A percentile compares a stretch with the other conserved stretches of the same genome.
These are phyloP conservation scores for Didymella pinodella DNA, from an alignment of 2,329 filamentous ascomycete genomes.

Conservation along the genomic window DNA sequence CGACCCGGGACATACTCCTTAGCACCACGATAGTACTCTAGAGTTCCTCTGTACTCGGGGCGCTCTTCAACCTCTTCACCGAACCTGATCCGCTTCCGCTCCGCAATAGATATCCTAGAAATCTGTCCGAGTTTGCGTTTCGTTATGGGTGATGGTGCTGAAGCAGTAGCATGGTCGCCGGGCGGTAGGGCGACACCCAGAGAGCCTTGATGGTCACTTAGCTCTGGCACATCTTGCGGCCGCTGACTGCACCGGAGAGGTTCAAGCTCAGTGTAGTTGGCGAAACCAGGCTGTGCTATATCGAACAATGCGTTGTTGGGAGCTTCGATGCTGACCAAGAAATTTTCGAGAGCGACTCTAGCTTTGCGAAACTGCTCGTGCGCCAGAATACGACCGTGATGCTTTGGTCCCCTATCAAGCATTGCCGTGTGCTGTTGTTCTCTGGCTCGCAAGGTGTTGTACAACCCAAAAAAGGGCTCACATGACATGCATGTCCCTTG, in stretches of 20 bases:
- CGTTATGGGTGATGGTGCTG: not conserved
- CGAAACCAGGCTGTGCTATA: not conserved
- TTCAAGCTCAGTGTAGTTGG: not conserved
- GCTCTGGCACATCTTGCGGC: not conserved
- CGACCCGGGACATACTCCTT: conserved; percentile 37
- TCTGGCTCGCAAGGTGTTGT: not conserved
- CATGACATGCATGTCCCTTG: conserved; percentile 4
- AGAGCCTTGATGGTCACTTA: not conserved
- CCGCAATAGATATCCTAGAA: not conserved
- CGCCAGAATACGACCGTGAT: conserved; percentile 10
- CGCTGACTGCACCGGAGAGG: conserved; percentile 3
- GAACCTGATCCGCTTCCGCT: conserved; percentile 33
- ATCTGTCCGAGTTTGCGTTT: not conserved
- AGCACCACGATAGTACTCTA: conserved; percentile 26
- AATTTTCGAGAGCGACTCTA: conserved; percentile 34
- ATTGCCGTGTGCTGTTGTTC: conserved; percentile 11
- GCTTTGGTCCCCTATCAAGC: conserved; percentile 14
- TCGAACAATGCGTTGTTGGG: conserved; percentile 1
- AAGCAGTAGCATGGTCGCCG: not conserved
- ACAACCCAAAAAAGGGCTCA: conserved; percentile 12
- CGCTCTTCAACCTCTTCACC: conserved; percentile 30
- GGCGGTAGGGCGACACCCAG: not conserved
- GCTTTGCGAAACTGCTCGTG: conserved; percentile 6
- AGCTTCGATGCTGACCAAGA: conserved; percentile 34
- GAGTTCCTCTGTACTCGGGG: conserved; percentile 27